phyloP scores from a whole-genome alignment of 371 early-diverging fungal species.

The Mortierella sp. region DNA sequence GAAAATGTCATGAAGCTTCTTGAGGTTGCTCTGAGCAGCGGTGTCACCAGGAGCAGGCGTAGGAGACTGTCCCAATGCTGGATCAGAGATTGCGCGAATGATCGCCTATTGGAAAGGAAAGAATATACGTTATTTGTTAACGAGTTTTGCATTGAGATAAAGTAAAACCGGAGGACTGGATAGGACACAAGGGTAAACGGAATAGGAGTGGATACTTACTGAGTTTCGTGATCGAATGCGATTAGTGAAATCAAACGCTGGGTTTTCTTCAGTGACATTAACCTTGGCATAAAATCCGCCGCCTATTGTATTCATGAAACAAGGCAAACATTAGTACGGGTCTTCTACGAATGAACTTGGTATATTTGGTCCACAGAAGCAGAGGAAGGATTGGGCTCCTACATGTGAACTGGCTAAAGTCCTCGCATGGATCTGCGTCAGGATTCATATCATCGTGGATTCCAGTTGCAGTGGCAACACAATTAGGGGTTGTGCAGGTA shows the following conservation, averaged over 20 bases:
- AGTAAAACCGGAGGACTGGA: no score
- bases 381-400: conserved; percentile 16
- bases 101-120: conserved; percentile 30
- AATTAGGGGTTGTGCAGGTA: conserved; percentile 65
- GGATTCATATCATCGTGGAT: conserved; percentile 60
- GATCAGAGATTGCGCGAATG: conserved; percentile 19
- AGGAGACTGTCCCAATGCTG: background rate
- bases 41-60: conserved; percentile 32
- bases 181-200: no score
- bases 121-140: no score
- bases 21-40: conserved; percentile 63
- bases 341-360: no score
- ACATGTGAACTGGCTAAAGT: conserved; percentile 67
- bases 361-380: background rate
- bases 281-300: no score
- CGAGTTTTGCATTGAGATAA: no score
- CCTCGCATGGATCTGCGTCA: conserved; percentile 63
- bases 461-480: conserved; percentile 66
- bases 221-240: no score
- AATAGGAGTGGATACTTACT: no score
- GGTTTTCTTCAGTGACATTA: no score
- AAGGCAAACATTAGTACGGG: no score
- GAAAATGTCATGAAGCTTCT: conserved; percentile 61
- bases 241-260: no score
- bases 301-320: no score